A percentile compares a stretch with the other conserved stretches of the same genome.
Conservation (phyloP, 2,329 filamentous ascomycete species). For the Penicillium sp. region DNA sequence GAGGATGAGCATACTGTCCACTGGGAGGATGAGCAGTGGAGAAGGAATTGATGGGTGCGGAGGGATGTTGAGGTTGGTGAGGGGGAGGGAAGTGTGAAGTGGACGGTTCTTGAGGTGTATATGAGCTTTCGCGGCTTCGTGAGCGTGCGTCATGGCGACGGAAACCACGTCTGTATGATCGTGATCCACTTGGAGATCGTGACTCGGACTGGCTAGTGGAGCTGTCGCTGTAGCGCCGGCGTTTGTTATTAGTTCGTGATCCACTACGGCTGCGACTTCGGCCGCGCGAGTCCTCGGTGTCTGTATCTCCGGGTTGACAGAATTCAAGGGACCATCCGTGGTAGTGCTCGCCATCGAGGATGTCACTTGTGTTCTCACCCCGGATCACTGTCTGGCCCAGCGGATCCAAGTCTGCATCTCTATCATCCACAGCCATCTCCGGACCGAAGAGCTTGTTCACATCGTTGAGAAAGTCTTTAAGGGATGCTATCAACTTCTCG, state of each 20-base stretch:
- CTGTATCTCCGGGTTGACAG: constrained; percentile 65
- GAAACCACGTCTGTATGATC: constrained; percentile 18
- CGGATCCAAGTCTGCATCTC: constrained; percentile 65
- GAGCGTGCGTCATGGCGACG: constrained; percentile 25
- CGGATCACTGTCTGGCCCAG: constrained; percentile 67
- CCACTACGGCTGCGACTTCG: constrained; percentile 44
- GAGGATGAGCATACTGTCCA: constrained; percentile 9
- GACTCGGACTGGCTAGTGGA: constrained; percentile 29
- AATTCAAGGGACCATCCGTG: constrained; percentile 84
- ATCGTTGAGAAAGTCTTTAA: constrained; percentile 68
- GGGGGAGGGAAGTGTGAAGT: constrained; percentile 24
- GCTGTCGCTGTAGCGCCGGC: constrained; percentile 42
- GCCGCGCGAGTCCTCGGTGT: constrained; percentile 34
- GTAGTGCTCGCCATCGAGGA: constrained; percentile 68
- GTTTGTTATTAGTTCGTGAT: constrained; percentile 40
- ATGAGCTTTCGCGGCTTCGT: constrained; percentile 30
- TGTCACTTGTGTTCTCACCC: constrained; percentile 65
- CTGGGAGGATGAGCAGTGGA: constrained; percentile 7
- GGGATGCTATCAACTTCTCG: constrained; percentile 61
- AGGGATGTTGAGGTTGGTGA: constrained; percentile 20
- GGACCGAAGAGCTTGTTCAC: constrained; percentile 66
- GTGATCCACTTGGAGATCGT: constrained; percentile 31
- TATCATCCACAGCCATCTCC: constrained; percentile 49
- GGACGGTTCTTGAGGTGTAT: constrained; percentile 31
- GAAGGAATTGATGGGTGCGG: constrained; percentile 16